Percentiles rank a stretch among this genome's conserved stretches.
These are phyloP conservation scores for Fusarium sp. DNA, from an alignment of 2,329 filamentous ascomycete genomes.

Conservation along the genomic window DNA sequence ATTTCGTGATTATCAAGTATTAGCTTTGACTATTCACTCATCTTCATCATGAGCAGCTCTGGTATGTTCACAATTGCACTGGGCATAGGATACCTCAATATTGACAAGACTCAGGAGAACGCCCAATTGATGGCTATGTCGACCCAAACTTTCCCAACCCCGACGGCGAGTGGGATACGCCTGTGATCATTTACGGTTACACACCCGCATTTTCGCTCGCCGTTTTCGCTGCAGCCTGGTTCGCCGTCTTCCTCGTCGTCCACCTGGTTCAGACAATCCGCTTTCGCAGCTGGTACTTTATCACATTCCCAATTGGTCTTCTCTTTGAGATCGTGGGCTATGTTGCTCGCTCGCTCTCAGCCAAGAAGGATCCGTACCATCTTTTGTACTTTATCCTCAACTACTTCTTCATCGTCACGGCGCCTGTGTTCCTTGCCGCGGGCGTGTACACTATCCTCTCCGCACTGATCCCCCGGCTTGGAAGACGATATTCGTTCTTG, in stretches of 20 bases:
- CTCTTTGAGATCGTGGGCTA: constrained; percentile 62
- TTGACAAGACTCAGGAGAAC: constrained; percentile 7
- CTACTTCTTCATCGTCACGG: constrained; percentile 70
- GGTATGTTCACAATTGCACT: neutral
- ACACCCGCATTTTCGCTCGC: constrained; percentile 57
- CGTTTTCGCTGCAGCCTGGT: constrained; percentile 55
- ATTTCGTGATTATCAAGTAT: constrained; percentile 18
- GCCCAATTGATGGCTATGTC: constrained; percentile 51
- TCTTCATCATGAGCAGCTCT: constrained; percentile 27
- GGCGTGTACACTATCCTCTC: constrained; percentile 65
- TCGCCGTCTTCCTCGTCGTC: constrained; percentile 51
- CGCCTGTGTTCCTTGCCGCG: constrained; percentile 66
- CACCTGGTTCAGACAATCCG: constrained; percentile 51
- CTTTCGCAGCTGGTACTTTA: constrained; percentile 58
- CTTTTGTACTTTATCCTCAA: constrained; percentile 66
- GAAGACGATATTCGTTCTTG: constrained; percentile 55
- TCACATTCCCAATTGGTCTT: constrained; percentile 55
- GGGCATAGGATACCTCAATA: neutral
- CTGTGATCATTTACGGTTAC: constrained; percentile 63
- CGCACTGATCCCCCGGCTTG: constrained; percentile 58
- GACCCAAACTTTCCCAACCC: constrained; percentile 64
- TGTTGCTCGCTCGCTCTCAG: constrained; percentile 57
- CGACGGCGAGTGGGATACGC: constrained; percentile 55
- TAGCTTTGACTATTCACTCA: constrained; percentile 9
- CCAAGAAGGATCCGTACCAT: constrained; percentile 61